Base-by-base conservation (phyloP, 345 rosid species). In the Isatis tinctoria region DNA sequence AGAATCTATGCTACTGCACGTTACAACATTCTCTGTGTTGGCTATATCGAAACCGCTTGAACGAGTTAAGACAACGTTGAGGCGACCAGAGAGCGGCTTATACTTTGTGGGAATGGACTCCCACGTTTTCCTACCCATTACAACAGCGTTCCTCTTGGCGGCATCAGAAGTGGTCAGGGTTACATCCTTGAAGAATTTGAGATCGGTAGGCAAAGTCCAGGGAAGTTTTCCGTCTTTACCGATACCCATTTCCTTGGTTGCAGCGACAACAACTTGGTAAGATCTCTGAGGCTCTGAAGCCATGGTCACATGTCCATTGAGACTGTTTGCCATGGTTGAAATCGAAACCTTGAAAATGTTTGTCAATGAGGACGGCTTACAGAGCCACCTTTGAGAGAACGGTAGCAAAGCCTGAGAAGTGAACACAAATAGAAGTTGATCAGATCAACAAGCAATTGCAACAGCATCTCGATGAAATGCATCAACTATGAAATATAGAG, bases 121-220 rank as follows among this genome's bases (percentile, higher is more conserved):
- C 98, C 98, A 96, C 14, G 98, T 90, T 80, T 89, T 90, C 61
- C 98, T 85, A 60, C 99, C 97, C 99, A 92, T 96, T 60, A 92
- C 85, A 53, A 96, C 83, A 5, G 96, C 96, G 76, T 96, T 96
- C 86, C 79, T 92, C 74, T 89, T 92, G 69, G 82, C 83, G 52
- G 85, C 48, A 83, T 92, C 98, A 0, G 79, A 66, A 3, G 96
- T 83, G 7, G 85, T 77, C 72, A 77, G 6, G 22, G 99, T 90
- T 30, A 90, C 13, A 13, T 89, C 90, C 82, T 90, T 87, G 81
- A 92, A 96, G 77, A 87, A 90, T 57, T 88, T 92, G 74, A 96
- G 88, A 74, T 96, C 99, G 32, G 90, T 71, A 48, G 97, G 95
- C 73, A 96, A 73, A 60, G 60, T 88, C 99, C 97, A 96, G 0